Conservation (phyloP, 805 yeast species). For the Jamesozyma hellenica region DNA sequence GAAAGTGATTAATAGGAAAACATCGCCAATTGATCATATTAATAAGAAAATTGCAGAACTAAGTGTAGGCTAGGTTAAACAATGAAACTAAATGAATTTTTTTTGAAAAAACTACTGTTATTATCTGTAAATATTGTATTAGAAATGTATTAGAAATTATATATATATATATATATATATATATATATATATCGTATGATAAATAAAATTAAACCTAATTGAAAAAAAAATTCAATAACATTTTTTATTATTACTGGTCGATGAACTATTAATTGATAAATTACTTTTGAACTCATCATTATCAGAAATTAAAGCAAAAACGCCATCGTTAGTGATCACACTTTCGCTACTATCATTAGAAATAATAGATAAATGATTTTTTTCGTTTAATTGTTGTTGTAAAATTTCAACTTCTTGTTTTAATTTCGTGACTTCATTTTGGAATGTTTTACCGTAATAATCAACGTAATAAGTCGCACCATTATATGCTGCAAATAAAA, state of each 20-base stretch:
- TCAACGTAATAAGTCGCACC: constrained; percentile 95
- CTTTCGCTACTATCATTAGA: not conserved
- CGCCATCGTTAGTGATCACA: not conserved
- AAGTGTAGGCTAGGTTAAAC: constrained; percentile 2
- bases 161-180: not conserved
- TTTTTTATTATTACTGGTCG: too few relatives aligned
- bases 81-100: too few relatives aligned
- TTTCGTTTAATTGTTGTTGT: constrained; percentile 31
- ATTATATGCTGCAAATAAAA: constrained; percentile 71
- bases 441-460: constrained; percentile 80
- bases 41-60: constrained; percentile 16
- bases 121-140: constrained; percentile 2
- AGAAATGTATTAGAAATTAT: not conserved
- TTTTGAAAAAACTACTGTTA: not conserved
- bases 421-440: constrained; percentile 68
- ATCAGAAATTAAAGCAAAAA: too few relatives aligned
- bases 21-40: constrained; percentile 10
- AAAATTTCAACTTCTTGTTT: constrained; percentile 60
- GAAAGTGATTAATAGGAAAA: constrained; percentile 25
- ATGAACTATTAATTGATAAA: too few relatives aligned
- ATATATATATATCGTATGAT: too few relatives aligned
- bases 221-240: too few relatives aligned
- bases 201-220: too few relatives aligned
- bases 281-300: too few relatives aligned
- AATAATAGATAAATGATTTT: not conserved